Evolutionary conservation across 2,329 filamentous ascomycete species (phyloP).

Genomic region (Aphanoascus verrucosus): DNA sequence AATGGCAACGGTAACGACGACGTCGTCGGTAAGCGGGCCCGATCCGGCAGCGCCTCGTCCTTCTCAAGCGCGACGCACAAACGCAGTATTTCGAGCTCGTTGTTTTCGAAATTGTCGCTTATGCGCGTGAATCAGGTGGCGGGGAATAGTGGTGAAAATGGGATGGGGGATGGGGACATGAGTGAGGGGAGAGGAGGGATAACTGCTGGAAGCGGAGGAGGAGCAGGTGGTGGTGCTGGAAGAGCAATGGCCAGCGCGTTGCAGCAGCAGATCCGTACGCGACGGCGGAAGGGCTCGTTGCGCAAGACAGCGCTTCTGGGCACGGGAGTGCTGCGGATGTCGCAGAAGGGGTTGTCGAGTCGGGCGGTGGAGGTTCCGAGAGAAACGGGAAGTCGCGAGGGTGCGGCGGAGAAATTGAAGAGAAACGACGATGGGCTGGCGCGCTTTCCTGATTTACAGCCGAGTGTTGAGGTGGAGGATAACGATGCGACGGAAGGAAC

Average conservation of each 20-base stretch:
- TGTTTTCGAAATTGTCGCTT: constrained; percentile 16
- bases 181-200: constrained; percentile 13
- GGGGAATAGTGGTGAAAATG: constrained; percentile 9
- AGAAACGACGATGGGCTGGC: background rate
- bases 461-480: background rate
- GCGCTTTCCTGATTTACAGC: background rate
- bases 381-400: background rate
- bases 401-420: background rate
- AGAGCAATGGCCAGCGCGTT: constrained; percentile 42
- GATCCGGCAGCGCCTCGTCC: constrained; percentile 11
- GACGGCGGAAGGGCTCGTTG: constrained; percentile 71
- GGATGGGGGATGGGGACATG: constrained; percentile 20
- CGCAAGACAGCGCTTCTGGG: constrained; percentile 78
- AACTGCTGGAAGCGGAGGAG: constrained; percentile 18
- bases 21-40: constrained; percentile 2
- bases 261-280: constrained; percentile 43
- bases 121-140: constrained; percentile 12
- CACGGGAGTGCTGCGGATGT: constrained; percentile 29
- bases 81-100: constrained; percentile 23
- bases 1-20: background rate
- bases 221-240: constrained; percentile 30
- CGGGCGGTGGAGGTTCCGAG: constrained; percentile 1
- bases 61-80: constrained; percentile 7
- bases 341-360: constrained; percentile 6
- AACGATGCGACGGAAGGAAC: background rate